Conservation (phyloP, 83 land plant genomes). For the Isoetes engelmannii region DNA sequence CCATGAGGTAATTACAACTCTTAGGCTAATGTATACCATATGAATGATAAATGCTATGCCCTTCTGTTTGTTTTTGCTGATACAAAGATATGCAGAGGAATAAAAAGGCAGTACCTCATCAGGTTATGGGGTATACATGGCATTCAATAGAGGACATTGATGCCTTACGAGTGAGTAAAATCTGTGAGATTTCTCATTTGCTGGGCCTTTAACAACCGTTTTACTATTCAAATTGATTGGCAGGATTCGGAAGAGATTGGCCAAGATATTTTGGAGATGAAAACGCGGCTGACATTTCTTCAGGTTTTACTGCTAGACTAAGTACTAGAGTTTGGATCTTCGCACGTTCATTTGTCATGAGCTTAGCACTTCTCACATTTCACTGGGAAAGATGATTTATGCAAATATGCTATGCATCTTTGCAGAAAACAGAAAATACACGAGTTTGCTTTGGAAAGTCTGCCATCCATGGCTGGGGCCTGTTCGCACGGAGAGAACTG, state of each 20-base stretch:
- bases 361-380: not conserved
- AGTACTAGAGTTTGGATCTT: not conserved
- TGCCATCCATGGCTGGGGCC: slow-evolving; percentile 93
- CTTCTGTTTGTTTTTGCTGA: too few species aligned
- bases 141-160: slow-evolving; percentile 44
- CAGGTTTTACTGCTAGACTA: slow-evolving; percentile 10
- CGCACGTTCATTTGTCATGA: slow-evolving; percentile 7
- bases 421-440: slow-evolving; percentile 56
- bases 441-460: slow-evolving; percentile 82
- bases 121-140: slow-evolving; percentile 35
- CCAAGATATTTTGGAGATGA: slow-evolving; percentile 17
- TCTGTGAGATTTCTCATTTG: slow-evolving; percentile 11
- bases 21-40: too few species aligned
- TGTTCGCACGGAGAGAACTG: slow-evolving; percentile 68
- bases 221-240: not conserved
- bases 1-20: too few species aligned
- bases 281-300: slow-evolving; percentile 21
- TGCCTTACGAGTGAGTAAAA: slow-evolving; percentile 36
- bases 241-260: slow-evolving; percentile 35
- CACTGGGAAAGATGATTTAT: not conserved
- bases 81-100: slow-evolving; percentile 17
- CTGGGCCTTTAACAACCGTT: not conserved
- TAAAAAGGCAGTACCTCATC: slow-evolving; percentile 38
- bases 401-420: not conserved
- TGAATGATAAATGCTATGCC: too few species aligned